Evolutionary conservation across 495 filamentous ascomycete genomes (phyloP).

Genomic region (Cudoniella acicularis): DNA sequence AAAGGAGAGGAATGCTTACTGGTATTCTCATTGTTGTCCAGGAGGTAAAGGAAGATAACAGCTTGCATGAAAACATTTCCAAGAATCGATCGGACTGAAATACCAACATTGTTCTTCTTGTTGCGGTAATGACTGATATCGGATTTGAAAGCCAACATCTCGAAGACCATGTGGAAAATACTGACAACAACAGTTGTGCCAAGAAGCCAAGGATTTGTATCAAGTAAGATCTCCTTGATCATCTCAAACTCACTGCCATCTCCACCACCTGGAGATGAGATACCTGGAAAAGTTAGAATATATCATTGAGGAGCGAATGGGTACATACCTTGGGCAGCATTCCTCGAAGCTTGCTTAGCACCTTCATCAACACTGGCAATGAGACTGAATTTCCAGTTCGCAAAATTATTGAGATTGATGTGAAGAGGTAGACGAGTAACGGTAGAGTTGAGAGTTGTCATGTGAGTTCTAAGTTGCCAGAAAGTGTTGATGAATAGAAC

Average conservation of each 20-base stretch:
- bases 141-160: conserved; percentile 94
- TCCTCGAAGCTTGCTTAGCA: conserved; percentile 71
- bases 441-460: conserved; percentile 90
- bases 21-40: conserved; percentile 96
- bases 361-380: conserved; percentile 82
- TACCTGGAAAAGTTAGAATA: conserved; percentile 41
- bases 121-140: conserved; percentile 94
- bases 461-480: conserved; percentile 90
- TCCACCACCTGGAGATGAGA: conserved; percentile 58
- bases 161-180: conserved; percentile 90
- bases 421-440: conserved; percentile 78
- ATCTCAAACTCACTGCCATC: conserved; percentile 88
- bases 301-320: no score
- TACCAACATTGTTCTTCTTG: conserved; percentile 98
- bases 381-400: conserved; percentile 88
- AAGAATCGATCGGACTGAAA: conserved; percentile 91
- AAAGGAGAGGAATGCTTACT: conserved; percentile 28
- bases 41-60: conserved; percentile 95
- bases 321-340: conserved; percentile 49
- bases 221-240: conserved; percentile 88
- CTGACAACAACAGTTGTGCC: conserved; percentile 78
- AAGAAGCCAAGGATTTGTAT: conserved; percentile 91
- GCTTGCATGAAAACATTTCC: conserved; percentile 97
- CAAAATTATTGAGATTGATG: conserved; percentile 76
- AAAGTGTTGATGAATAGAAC: conserved; percentile 91